A percentile compares a stretch with the other conserved stretches of the same genome.
Conservation (phyloP, 2,329 filamentous ascomycete species). For the Xylaria sp. region DNA sequence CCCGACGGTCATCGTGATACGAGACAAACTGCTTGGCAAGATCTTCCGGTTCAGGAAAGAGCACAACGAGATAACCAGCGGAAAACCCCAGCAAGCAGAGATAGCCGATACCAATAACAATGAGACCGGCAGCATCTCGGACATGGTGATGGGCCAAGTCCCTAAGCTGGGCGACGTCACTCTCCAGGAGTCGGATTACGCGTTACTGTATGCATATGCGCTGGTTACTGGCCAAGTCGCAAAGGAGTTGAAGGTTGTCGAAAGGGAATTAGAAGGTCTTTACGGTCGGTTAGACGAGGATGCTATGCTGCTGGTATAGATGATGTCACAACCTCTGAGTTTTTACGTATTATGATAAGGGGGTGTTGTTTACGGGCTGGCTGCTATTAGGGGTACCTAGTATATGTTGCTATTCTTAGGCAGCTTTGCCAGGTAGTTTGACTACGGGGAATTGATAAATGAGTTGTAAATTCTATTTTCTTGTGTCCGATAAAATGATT, state of each 20-base stretch:
- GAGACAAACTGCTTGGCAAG: constrained; percentile 79
- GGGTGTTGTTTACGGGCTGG: too few species aligned
- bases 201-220: constrained; percentile 85
- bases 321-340: background rate
- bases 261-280: constrained; percentile 55
- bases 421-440: too few species aligned
- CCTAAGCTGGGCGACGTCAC: constrained; percentile 33
- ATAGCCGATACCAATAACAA: constrained; percentile 1
- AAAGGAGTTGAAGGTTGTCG: constrained; percentile 56
- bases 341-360: background rate
- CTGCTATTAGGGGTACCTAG: too few species aligned
- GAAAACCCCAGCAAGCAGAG: constrained; percentile 16
- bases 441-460: too few species aligned
- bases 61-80: constrained; percentile 42
- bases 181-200: constrained; percentile 75
- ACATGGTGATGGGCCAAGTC: constrained; percentile 21
- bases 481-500: too few species aligned
- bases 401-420: too few species aligned
- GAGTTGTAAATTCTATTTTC: too few species aligned
- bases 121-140: background rate
- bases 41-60: constrained; percentile 81
- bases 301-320: constrained; percentile 49
- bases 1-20: constrained; percentile 72
- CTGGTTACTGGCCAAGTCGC: constrained; percentile 63
- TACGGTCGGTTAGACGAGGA: constrained; percentile 61